Percentiles rank a stretch among this genome's conserved stretches.
These are phyloP conservation scores for Zizania latifolia DNA, from an alignment of 176 grass and related monocot species.

Conservation along the genomic window DNA sequence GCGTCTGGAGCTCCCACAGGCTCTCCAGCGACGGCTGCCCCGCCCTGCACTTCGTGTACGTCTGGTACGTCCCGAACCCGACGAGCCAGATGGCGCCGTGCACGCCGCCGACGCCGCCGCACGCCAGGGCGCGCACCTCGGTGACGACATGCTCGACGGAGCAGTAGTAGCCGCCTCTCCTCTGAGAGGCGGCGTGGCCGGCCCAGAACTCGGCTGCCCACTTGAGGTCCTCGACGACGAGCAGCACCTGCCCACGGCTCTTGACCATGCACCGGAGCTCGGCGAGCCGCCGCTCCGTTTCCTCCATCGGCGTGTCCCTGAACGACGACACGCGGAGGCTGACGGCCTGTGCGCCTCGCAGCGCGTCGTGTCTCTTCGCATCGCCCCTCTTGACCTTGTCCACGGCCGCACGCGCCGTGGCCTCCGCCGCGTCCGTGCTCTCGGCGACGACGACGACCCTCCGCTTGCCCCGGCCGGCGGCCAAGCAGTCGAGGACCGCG, in stretches of 20 bases:
- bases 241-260: conserved; percentile 37
- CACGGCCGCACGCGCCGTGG: conserved; percentile 38
- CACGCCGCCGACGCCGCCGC: background rate
- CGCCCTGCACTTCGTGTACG: conserved; percentile 58
- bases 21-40: conserved; percentile 73
- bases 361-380: conserved; percentile 31
- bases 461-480: conserved; percentile 31
- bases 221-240: conserved; percentile 75
- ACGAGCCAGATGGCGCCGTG: conserved; percentile 49
- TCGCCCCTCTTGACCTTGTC: conserved; percentile 55
- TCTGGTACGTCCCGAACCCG: conserved; percentile 69
- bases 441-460: conserved; percentile 67
- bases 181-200: conserved; percentile 16
- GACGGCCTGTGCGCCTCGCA: conserved; percentile 50
- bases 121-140: conserved; percentile 51
- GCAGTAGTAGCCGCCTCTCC: conserved; percentile 45
- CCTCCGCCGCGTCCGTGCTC: conserved; percentile 47
- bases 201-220: conserved; percentile 67
- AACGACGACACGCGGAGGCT: conserved; percentile 68
- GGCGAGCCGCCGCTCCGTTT: conserved; percentile 56
- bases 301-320: conserved; percentile 46
- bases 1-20: conserved; percentile 72
- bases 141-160: conserved; percentile 68
- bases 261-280: conserved; percentile 65
- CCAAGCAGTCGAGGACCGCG: conserved; percentile 52